phyloP scores from a whole-genome alignment of 352 stramenopile genomes.

The Thalassiosira mediterranea region DNA sequence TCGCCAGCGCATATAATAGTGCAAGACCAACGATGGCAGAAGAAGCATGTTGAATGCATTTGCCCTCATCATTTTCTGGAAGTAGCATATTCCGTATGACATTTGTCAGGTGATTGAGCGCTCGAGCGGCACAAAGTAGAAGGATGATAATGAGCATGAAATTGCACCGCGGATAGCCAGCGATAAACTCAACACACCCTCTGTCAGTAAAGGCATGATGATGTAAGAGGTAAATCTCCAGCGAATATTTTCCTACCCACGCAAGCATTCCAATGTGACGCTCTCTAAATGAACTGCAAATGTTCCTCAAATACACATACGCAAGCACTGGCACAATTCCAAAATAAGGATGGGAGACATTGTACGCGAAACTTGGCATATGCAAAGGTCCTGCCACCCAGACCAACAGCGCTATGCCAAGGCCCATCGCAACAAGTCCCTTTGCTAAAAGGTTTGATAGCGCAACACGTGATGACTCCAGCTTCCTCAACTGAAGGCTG shows the following conservation, averaged over 20 bases:
- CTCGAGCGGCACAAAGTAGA: slow-evolving; percentile 64
- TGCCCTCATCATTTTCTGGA: slow-evolving; percentile 38
- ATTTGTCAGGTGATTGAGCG: slow-evolving; percentile 35
- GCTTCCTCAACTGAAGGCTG: slow-evolving; percentile 54
- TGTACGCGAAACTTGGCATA: slow-evolving; percentile 72
- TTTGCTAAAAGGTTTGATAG: slow-evolving; percentile 27
- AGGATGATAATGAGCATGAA: slow-evolving; percentile 69
- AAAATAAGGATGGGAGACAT: slow-evolving; percentile 83
- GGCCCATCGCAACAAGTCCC: slow-evolving; percentile 6
- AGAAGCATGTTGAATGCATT: slow-evolving; percentile 18
- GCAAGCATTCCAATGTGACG: slow-evolving; percentile 70
- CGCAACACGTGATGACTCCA: slow-evolving; percentile 31
- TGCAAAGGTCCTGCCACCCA: slow-evolving; percentile 47
- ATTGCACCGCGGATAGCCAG: slow-evolving; percentile 71
- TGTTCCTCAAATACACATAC: slow-evolving; percentile 85
- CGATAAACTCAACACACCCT: slow-evolving; percentile 74
- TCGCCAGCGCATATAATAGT: slow-evolving; percentile 25
- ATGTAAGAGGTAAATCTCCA: slow-evolving; percentile 88
- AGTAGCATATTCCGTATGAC: slow-evolving; percentile 44
- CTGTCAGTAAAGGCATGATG: slow-evolving; percentile 85
- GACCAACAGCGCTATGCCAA: slow-evolving; percentile 15
- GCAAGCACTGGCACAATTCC: slow-evolving; percentile 81
- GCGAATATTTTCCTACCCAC: slow-evolving; percentile 82
- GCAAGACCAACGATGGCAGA: not conserved
- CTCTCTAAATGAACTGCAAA: slow-evolving; percentile 62